Base-by-base conservation (phyloP, 1,139 yeast species). In the Candida tunisiensis region DNA sequence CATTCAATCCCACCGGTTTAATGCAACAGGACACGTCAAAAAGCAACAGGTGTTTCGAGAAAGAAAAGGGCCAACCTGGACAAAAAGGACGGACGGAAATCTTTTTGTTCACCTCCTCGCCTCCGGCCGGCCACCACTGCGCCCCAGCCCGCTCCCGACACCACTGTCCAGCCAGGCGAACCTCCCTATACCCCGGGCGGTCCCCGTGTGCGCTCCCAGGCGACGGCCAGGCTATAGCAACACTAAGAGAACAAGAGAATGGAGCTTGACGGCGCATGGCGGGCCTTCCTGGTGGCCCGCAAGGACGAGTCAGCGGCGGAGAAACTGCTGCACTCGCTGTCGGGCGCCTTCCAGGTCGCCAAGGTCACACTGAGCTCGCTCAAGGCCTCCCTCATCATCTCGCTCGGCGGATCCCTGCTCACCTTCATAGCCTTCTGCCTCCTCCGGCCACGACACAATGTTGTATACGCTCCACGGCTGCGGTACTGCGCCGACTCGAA, bases 401-500 rank as follows among this genome's bases (percentile, higher is more conserved):
- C 55, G 9, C 28, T 53, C 12, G 58, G 56, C 14, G 55, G 56
- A 5, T 39, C 56, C 1, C 17, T 44, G 8, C 21, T 43, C 9
- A 37, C 52, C 8, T 40, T 50, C 18, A 19, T 41, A 9, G 27
- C 37, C 8, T 52, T 55, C 27, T 42, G 55, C 28, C 23, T 49
- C 8, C 33, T 53, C 12, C 39, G 61, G 29, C 58, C 56, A 3
- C 38, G 49, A 8, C 45, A 50, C 33, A 42, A 42, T 24, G 45
- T 48, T 10, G 42, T 55, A 10, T 55, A 53, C 28, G 51, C 55
- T n/a, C 56, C 57, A 2, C 39, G 39, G 19, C 31, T 43, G 11
- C 35, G 41, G 21, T 40, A 39, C 23, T 28, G 37, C 16, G 37
- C 35, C 6, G 42, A 29, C 15, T 28, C 35, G 8, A 30, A 23